Evolutionary conservation across 176 grass and related monocot species (phyloP), one percentile per base, ranked within the genome.

Genomic region (Bonia amplexicaulis): DNA sequence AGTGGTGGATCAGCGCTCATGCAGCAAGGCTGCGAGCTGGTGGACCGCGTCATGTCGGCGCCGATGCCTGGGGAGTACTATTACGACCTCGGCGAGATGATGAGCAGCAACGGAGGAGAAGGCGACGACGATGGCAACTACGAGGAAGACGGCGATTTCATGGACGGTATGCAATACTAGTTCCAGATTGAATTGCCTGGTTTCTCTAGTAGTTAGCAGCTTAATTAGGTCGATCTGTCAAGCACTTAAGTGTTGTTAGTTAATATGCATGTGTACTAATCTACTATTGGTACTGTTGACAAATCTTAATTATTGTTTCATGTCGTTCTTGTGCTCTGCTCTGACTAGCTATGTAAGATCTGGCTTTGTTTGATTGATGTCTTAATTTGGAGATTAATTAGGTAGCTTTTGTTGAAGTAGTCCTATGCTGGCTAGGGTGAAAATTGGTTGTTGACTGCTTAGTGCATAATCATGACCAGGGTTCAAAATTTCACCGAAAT

Each of bases 131-230:
- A 92, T 13, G 85, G 86, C 52, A 85, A 94, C 27, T 92, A 90
- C 23, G 84, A 92, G 4, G 85, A 88, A 42, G 88, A 89, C 49
- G 81, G 81, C 22, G 88, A 80, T 77, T 90, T 90, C 80, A 76
- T 91, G 76, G 90, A 91, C 80, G 88, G 88, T 90, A 89, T 85
- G 85, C 85, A 92, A 76, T 92, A 90, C 25, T 91, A 87, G 66
- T 66, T 73, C 54, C 52, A 41, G 54, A 14, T 61, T 61, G 51
- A 58, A 49, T 59, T 59, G 42, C 76, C 74, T 82, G 44, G 58
- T 78, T 58, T 86, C 72, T 90, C 69, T 76, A 51, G 44, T 53
- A 61, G 31, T 35, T 66, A 71, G 35, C 45, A 71, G 45, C 25
- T 81, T 67, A 64, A 54, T 73, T 82, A 82, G 78, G 55, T 58